Base-by-base conservation (phyloP, 2,329 filamentous ascomycete species). In the Exophiala mesophila region DNA sequence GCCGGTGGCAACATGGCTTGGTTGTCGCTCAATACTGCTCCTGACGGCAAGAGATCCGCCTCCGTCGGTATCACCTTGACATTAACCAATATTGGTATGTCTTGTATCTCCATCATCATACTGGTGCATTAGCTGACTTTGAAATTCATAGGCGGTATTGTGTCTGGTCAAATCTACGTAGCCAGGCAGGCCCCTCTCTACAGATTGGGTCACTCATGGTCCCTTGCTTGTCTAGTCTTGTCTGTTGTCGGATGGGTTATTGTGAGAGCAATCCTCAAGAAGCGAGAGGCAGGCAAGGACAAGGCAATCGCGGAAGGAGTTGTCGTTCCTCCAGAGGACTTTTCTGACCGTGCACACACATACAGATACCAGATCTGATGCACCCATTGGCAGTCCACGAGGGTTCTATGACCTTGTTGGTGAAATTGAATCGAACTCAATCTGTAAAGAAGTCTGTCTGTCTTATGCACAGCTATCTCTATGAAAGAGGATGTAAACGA, bases 1-100 rank as follows among this genome's bases (percentile, higher is more conserved):
- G 53, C 60, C 3, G 59, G 59, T 4, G 55, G 58, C 5, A 45
- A 47, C n/a, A 55, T 54, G 30, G 54, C 54, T 6, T 60, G 57
- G 58, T 37, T 56, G n/a, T 53, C 50, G 5, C 59, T 60, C 30
- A 63, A 62, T 40, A 49, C 60, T 12, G 54, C 50, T 1, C 53
- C 55, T 2, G 55, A 58, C 32, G 58, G 57, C 30, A 56, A 60
- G 41, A 55, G 60, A n/a, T 51, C 56, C n/a, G 50, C 60, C 8
- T 56, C 54, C 3, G 64, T 74, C 8, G 70, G 69, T 7, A 26
- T 70, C 19, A 64, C 72, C 9, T 65, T 71, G 40, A 72, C 70
- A 0, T 62, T 74, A 1, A 71, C 66, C 0, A 74, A 36, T 19
- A 33, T 13, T 33, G 16, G 16, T 13, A 13, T 33, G n/a, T 6